Base-by-base conservation (phyloP, 257 asterid species). In the Solanum etuberosum region DNA sequence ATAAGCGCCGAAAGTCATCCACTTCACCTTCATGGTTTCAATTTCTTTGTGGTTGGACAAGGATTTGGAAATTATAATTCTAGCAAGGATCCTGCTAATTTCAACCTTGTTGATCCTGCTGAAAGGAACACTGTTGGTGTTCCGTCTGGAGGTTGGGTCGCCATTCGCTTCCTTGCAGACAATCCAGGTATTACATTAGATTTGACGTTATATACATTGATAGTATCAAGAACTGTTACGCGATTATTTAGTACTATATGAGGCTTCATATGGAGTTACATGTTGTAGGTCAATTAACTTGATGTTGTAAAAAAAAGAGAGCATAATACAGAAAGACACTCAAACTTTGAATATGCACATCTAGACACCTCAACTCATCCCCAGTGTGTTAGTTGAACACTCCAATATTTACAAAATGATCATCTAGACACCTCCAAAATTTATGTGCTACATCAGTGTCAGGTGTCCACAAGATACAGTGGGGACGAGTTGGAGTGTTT, bases 81-180 rank as follows among this genome's bases (percentile, higher is more conserved):
- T 43, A 89, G 84, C 9, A 94, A 89, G 40, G 95, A 94, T 37
- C 93, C 93, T 27, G 68, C 87, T 1, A 88, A 77, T 81, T 94
- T 93, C 91, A 93, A 94, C 85, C 89, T 93, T 88, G 90, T 83
- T 34, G 95, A 94, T 73, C 96, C 96, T 63, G 93, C 84, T 5
- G 96, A 92, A 89, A 93, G 96, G 84, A 94, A 94, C 89, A 93
- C 94, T 2, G 91, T 88, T 10, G 92, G 94, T 51, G 95, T 94
- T 4, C 96, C 98, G 1, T 42, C 95, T 5, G 98, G 95, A 1
- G 96, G 98, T 1, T 93, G 96, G 96, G 91, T 94, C 7, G 94
- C 94, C 2, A 85, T 94, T 86, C 93, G 96, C 34, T 94, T 94
- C 86, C 88, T 85, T 29, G 96, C 95, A 0, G 95, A 94, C 76